Conservation (phyloP, 805 yeast genomes). For the Phaffomyces opuntiae region DNA sequence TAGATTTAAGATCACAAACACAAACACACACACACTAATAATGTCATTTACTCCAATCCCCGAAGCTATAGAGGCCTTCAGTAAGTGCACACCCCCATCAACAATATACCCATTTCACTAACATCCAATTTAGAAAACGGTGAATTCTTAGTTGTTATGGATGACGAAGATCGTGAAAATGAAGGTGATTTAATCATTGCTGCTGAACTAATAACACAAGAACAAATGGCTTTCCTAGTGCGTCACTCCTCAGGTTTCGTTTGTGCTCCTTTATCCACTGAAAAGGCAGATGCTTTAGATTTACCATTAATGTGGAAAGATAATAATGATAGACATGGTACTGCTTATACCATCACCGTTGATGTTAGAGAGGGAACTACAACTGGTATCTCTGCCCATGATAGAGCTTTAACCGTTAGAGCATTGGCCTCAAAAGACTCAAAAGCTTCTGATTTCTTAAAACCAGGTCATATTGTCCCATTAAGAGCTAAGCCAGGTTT, state of each 20-base stretch:
- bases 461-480: constrained; percentile 95
- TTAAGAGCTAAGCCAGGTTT: constrained; percentile 86
- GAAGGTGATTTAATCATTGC: constrained; percentile 96
- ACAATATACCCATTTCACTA: neutral
- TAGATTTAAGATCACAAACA: neutral
- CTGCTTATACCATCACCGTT: constrained; percentile 92
- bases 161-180: constrained; percentile 91
- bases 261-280: constrained; percentile 79
- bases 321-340: constrained; percentile 80
- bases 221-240: constrained; percentile 91
- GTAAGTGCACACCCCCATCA: constrained; percentile 24
- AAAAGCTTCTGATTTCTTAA: constrained; percentile 60
- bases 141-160: constrained; percentile 88
- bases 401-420: constrained; percentile 77
- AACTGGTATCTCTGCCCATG: constrained; percentile 94
- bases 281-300: constrained; percentile 71
- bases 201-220: constrained; percentile 72
- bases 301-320: constrained; percentile 62
- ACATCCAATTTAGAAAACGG: constrained; percentile 17
- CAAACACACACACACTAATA: neutral
- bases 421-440: constrained; percentile 57
- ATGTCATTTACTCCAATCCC: constrained; percentile 45
- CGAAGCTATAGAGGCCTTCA: constrained; percentile 67
- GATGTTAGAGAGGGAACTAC: constrained; percentile 87
- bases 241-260: constrained; percentile 86